These are phyloP conservation scores for Quercus lobata DNA, from an alignment of 331 rosid species.

Conservation along the genomic window DNA sequence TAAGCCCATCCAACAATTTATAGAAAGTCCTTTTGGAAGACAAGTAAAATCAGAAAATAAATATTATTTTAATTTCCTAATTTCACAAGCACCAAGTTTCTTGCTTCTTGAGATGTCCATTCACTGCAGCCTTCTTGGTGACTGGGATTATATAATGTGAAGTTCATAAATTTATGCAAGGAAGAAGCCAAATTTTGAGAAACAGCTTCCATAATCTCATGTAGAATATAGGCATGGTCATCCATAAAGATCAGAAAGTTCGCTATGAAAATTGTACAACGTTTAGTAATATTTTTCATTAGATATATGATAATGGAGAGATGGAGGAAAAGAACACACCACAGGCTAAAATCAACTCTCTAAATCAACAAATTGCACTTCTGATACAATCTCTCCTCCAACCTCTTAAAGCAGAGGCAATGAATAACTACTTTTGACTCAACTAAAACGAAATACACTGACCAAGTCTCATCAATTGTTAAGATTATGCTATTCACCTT, in stretches of 20 bases:
- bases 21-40: not conserved
- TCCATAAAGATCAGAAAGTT: not conserved
- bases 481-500: not conserved
- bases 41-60: conserved; percentile 6
- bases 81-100: not conserved
- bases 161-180: not conserved
- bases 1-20: not conserved
- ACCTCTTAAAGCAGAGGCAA: not conserved
- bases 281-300: not conserved
- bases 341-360: not conserved
- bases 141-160: not conserved
- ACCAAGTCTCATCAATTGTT: not conserved
- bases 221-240: not conserved
- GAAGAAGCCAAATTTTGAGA: not conserved
- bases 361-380: not conserved
- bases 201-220: not conserved
- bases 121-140: not conserved
- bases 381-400: not conserved
- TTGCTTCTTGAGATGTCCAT: too few species aligned
- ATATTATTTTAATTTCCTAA: not conserved
- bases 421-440: not conserved
- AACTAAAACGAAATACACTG: not conserved
- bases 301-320: not conserved
- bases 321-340: not conserved
- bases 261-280: not conserved